These are phyloP conservation scores for Wickerhamia fluorescens DNA, from an alignment of 805 yeast genomes.

Conservation along the genomic window DNA sequence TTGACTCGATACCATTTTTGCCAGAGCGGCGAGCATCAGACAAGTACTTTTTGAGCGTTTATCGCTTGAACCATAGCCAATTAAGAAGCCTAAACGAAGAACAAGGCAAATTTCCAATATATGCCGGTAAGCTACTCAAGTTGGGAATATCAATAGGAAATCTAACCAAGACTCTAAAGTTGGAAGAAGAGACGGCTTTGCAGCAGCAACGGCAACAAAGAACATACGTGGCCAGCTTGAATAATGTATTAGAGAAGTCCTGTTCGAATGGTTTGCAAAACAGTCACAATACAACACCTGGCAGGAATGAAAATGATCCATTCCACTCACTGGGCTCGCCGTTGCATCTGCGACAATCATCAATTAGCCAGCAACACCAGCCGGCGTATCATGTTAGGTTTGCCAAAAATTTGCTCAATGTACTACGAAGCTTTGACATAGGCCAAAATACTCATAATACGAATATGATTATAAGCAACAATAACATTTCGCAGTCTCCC, in stretches of 20 bases:
- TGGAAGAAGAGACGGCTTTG: conserved; percentile 24
- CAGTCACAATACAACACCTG: too few relatives aligned
- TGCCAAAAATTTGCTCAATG: conserved; percentile 22
- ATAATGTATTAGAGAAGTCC: conserved; percentile 6
- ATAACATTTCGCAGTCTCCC: too few relatives aligned
- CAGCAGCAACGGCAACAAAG: conserved; percentile 20
- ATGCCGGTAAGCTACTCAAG: conserved; percentile 31
- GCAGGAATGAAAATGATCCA: too few relatives aligned
- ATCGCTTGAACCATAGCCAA: conserved; percentile 18
- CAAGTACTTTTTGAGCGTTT: conserved; percentile 24
- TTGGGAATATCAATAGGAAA: conserved; percentile 38
- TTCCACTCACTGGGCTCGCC: too few relatives aligned
- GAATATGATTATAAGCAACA: too few relatives aligned
- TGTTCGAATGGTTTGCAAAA: too few relatives aligned
- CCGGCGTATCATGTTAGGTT: conserved; percentile 28
- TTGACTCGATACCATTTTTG: conserved; percentile 29
- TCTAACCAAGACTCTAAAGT: conserved; percentile 26
- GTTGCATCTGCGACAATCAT: too few relatives aligned
- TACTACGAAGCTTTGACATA: conserved; percentile 35
- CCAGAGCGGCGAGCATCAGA: conserved; percentile 8
- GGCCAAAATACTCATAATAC: too few relatives aligned
- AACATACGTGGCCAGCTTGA: conserved; percentile 9
- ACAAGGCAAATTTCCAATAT: conserved; percentile 22
- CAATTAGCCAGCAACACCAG: conserved; percentile 9
- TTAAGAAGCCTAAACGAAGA: conserved; percentile 17